Percentiles rank a stretch among this genome's conserved stretches.
These are phyloP conservation scores for Neonectria ditissima DNA, from an alignment of 2,329 filamentous ascomycete genomes.

Conservation along the genomic window DNA sequence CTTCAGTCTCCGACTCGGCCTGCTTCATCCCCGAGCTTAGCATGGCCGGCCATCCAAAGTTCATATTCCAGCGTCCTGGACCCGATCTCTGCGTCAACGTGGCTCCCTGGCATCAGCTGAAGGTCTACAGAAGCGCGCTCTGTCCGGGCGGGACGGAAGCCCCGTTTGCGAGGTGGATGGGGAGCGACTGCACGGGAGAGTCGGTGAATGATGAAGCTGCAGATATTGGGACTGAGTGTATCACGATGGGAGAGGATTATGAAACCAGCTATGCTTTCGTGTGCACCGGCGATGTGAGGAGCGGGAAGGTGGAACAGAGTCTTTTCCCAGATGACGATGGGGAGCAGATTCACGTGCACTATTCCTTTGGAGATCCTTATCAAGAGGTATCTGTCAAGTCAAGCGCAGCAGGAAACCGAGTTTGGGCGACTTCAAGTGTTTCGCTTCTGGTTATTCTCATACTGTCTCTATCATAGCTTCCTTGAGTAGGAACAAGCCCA, in stretches of 20 bases:
- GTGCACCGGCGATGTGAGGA: constrained; percentile 17
- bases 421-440: not conserved
- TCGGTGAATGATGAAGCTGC: constrained; percentile 7
- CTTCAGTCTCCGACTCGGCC: constrained; percentile 29
- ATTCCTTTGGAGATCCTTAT: not conserved
- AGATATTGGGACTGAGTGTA: constrained; percentile 10
- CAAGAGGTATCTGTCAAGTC: not conserved
- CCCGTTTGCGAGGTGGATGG: constrained; percentile 16
- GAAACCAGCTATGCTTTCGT: constrained; percentile 27
- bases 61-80: constrained; percentile 20
- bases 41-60: constrained; percentile 13
- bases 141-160: constrained; percentile 26
- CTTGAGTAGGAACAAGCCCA: too few relatives aligned
- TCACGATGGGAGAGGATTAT: constrained; percentile 24
- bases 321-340: constrained; percentile 17
- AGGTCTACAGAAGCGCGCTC: constrained; percentile 25
- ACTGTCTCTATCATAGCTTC: not conserved
- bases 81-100: constrained; percentile 27
- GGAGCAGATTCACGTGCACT: not conserved
- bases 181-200: not conserved
- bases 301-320: not conserved
- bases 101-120: constrained; percentile 16
- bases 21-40: constrained; percentile 24
- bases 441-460: not conserved
- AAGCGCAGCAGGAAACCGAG: not conserved